These are phyloP conservation scores for Euphorbia tirucalli DNA, from an alignment of 345 rosid species.

Conservation along the genomic window DNA sequence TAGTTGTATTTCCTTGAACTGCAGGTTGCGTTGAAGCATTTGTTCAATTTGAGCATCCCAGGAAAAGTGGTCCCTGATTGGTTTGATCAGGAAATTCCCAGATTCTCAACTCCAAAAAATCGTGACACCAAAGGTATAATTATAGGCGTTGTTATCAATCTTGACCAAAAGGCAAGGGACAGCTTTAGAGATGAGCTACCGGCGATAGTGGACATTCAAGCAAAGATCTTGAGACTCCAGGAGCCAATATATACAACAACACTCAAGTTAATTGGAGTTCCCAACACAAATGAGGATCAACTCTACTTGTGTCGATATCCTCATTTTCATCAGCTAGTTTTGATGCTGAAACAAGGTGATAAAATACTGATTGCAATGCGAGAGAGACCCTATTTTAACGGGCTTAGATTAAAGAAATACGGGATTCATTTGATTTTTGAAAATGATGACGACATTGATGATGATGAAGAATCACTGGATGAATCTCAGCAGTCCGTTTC, in stretches of 20 bases:
- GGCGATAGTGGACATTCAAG: conserved; percentile 39
- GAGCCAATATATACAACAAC: neutral
- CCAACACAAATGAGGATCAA: conserved; percentile 41
- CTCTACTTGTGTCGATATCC: conserved; percentile 53
- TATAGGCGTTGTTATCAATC: conserved; percentile 48
- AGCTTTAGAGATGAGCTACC: conserved; percentile 34
- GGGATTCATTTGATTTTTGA: conserved; percentile 49
- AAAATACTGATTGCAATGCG: conserved; percentile 27
- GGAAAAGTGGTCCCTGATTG: conserved; percentile 56
- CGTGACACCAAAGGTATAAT: conserved; percentile 39
- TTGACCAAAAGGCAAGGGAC: conserved; percentile 26
- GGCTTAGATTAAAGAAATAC: conserved; percentile 36
- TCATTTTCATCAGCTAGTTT: conserved; percentile 29
- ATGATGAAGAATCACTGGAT: conserved; percentile 37
- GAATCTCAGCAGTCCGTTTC: conserved; percentile 36
- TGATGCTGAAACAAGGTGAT: conserved; percentile 35
- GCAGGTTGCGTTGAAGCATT: conserved; percentile 5
- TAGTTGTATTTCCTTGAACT: neutral
- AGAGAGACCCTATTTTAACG: conserved; percentile 27
- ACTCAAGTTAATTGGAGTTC: conserved; percentile 47
- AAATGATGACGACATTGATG: conserved; percentile 45
- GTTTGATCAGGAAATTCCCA: conserved; percentile 40
- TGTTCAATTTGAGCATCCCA: conserved; percentile 45
- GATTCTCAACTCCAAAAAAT: conserved; percentile 39
- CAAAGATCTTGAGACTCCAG: conserved; percentile 30